These are phyloP conservation scores for Colletotrichum sidae DNA, from an alignment of 2,329 filamentous ascomycete species.

Conservation along the genomic window DNA sequence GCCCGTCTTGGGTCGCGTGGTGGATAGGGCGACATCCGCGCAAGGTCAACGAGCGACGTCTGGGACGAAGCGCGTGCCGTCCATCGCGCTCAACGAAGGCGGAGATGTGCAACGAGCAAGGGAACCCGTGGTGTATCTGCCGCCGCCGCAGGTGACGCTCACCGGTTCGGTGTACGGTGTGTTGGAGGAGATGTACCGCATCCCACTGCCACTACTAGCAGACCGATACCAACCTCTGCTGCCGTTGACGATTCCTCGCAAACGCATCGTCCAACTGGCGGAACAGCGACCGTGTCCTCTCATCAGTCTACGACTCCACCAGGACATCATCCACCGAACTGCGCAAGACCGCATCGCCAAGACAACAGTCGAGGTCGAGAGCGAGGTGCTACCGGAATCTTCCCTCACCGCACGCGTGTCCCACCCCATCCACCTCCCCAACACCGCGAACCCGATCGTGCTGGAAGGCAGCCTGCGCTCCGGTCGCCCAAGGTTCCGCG, in stretches of 20 bases:
- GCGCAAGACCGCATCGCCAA: constrained; percentile 27
- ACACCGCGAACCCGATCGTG: constrained; percentile 46
- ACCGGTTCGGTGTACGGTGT: constrained; percentile 55
- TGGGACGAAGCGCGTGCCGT: constrained; percentile 37
- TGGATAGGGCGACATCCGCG: constrained; percentile 36
- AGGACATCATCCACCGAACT: constrained; percentile 48
- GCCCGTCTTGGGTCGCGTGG: constrained; percentile 45
- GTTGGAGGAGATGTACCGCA: constrained; percentile 44
- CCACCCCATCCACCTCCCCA: constrained; percentile 45
- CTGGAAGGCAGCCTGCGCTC: constrained; percentile 51
- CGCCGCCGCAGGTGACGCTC: constrained; percentile 51
- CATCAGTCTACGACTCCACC: constrained; percentile 51
- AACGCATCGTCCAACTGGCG: constrained; percentile 51
- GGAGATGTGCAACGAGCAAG: constrained; percentile 21
- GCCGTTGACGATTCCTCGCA: constrained; percentile 49
- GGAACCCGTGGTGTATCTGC: constrained; percentile 32
- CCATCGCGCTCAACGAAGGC: constrained; percentile 22
- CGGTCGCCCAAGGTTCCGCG: constrained; percentile 34
- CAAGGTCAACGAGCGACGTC: not conserved
- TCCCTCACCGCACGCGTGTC: constrained; percentile 52
- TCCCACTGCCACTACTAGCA: constrained; percentile 47
- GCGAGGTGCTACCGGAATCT: constrained; percentile 52
- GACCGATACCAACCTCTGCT: constrained; percentile 54
- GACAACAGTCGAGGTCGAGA: constrained; percentile 49
- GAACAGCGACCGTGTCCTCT: constrained; percentile 53